Base-by-base conservation (phyloP, 2,329 filamentous ascomycete species). In the Apiospora arundinis region DNA sequence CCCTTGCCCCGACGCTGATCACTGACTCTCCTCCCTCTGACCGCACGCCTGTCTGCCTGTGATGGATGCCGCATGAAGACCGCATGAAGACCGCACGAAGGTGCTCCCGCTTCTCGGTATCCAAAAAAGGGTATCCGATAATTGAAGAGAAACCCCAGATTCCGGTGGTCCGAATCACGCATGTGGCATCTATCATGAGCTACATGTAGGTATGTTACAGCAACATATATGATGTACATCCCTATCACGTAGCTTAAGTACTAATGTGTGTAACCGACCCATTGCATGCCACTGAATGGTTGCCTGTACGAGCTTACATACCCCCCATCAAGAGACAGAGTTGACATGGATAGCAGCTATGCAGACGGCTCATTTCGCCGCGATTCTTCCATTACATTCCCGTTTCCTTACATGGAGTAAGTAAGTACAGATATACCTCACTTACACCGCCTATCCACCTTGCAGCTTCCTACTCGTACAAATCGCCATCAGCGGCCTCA, bases 71-170 rank as follows among this genome's bases (percentile, higher is more conserved):
- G 28, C 32, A 63, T 28, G 18, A 32, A 40, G n/a, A 16, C 52
- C 8, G 28, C 32, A 63, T 28, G 18, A 32, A 40, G n/a, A 16
- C 28, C 32, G 56, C 56, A 56, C 49, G 14, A 56, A 56, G 28
- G 56, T 8, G 56, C 56, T 63, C 32, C 56, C 56, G 56, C 56
- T n/a, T 63, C 56, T 63, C 56, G 56, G 56, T 40, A 63, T 63
- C 56, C 32, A 32, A n/a, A 40, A 40, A n/a, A 40, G 56, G 28
- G 8, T 21, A 14, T 4, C 42, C 42, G 42, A 18, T 14, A 45
- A 45, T 45, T 16, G 42, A 16, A 45, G 42, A 45, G 11, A 37
- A 21, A 28, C 56, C 56, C 56, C 37, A 63, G 56, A 63, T 40
- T 63, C 32, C 56, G 56, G 56, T 63, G n/a, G 56, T 63, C 56